Conservation (phyloP, 345 rosid species). For the Sonneratia caseolaris region DNA sequence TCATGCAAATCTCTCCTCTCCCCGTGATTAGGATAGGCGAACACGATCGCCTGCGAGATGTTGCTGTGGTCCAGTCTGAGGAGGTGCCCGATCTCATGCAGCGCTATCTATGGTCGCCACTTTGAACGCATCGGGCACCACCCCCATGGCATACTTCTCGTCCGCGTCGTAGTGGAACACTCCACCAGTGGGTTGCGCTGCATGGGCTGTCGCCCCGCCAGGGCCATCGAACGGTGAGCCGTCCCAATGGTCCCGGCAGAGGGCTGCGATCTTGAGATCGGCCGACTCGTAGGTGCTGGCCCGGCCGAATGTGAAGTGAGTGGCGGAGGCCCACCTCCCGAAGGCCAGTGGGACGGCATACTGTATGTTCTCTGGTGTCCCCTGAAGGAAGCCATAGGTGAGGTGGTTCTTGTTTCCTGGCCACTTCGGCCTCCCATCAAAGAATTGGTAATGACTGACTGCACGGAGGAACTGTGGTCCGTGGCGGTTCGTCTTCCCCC, state of each 20-base stretch:
- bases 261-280: constrained; percentile 20
- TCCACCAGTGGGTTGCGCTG: constrained; percentile 17
- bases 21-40: background rate
- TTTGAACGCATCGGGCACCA: background rate
- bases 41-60: constrained; percentile 22
- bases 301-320: constrained; percentile 16
- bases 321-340: constrained; percentile 14
- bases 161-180: constrained; percentile 25
- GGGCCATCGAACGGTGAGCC: constrained; percentile 12
- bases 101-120: constrained; percentile 21
- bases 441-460: constrained; percentile 17
- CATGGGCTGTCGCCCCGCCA: constrained; percentile 17
- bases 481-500: background rate
- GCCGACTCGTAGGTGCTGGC: background rate
- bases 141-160: constrained; percentile 14
- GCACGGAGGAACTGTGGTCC: constrained; percentile 11
- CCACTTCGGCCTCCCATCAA: constrained; percentile 18
- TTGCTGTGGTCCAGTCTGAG: constrained; percentile 31
- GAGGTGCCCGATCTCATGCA: constrained; percentile 40
- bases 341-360: constrained; percentile 14
- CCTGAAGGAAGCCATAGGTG: constrained; percentile 15
- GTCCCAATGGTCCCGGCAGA: constrained; percentile 16
- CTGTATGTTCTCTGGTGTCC: constrained; percentile 5
- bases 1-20: constrained; percentile 10
- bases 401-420: constrained; percentile 16